A percentile compares a stretch with the other conserved stretches of the same genome.
Evolutionary conservation across 2,329 filamentous ascomycete genomes (phyloP).

Genomic region (Parasarocladium wereldwijsianum): DNA sequence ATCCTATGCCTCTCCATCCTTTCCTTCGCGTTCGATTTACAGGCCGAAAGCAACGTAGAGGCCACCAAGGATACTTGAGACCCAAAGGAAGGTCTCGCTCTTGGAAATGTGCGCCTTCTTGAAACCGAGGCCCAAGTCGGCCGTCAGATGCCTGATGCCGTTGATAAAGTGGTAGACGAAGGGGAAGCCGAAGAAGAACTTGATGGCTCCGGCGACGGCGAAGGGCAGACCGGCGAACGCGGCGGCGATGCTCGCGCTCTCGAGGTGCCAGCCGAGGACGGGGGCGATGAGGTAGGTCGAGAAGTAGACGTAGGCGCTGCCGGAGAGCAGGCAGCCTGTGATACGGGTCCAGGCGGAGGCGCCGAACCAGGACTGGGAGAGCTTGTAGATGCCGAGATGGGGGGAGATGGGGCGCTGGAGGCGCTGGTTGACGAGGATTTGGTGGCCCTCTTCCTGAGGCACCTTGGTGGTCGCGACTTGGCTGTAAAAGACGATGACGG

Average conservation of each 20-base stretch:
- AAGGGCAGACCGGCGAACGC: slow-evolving; percentile 45
- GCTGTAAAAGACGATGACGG: slow-evolving; percentile 20
- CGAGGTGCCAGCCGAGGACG: slow-evolving; percentile 48
- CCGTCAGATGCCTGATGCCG: slow-evolving; percentile 38
- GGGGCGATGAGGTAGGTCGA: slow-evolving; percentile 70
- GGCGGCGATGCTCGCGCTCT: slow-evolving; percentile 44
- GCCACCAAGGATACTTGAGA: slow-evolving; percentile 24
- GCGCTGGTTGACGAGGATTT: slow-evolving; percentile 70
- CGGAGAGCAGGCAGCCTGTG: slow-evolving; percentile 61
- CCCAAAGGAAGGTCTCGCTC: slow-evolving; percentile 33
- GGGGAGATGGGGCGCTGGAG: slow-evolving; percentile 68
- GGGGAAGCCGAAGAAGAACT: slow-evolving; percentile 42
- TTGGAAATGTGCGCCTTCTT: slow-evolving; percentile 28
- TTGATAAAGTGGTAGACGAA: slow-evolving; percentile 43
- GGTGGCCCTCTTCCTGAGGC: slow-evolving; percentile 34
- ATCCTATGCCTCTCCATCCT: slow-evolving; percentile 4
- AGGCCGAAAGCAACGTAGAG: slow-evolving; percentile 33
- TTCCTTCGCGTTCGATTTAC: slow-evolving; percentile 14
- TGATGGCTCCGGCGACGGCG: slow-evolving; percentile 40
- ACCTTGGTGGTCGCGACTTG: slow-evolving; percentile 42
- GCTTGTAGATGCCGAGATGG: slow-evolving; percentile 74
- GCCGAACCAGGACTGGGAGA: slow-evolving; percentile 72
- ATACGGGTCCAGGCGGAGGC: slow-evolving; percentile 65
- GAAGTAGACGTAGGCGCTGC: slow-evolving; percentile 66
- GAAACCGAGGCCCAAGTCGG: slow-evolving; percentile 37